These are phyloP conservation scores for Fonsecaea monophora DNA, from an alignment of 2,329 filamentous ascomycete species.

Conservation along the genomic window DNA sequence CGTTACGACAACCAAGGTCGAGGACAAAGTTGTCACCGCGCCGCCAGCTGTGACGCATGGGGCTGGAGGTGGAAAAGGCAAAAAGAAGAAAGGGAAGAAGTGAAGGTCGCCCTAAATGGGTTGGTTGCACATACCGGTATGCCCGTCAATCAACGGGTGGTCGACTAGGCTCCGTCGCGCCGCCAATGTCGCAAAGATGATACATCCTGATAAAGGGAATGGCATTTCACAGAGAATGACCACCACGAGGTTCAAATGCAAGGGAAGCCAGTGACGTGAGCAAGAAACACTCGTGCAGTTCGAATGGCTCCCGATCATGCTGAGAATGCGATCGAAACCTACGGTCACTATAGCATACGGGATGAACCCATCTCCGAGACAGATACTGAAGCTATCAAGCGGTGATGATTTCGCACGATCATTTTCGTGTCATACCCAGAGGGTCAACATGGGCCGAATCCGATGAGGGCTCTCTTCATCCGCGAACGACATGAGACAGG, in stretches of 20 bases:
- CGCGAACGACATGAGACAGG: not conserved
- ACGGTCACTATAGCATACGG: not conserved
- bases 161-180: not conserved
- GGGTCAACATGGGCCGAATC: not conserved
- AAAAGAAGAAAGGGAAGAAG: conserved; percentile 41
- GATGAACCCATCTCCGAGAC: not conserved
- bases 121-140: not conserved
- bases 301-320: not conserved
- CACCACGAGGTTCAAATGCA: not conserved
- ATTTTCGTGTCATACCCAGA: not conserved
- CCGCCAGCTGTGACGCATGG: conserved; percentile 27
- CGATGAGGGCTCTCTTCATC: too few relatives aligned
- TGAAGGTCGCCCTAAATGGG: conserved; percentile 14
- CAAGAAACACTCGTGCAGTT: not conserved
- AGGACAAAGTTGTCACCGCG: conserved; percentile 28
- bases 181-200: not conserved
- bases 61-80: conserved; percentile 32
- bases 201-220: not conserved
- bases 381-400: not conserved
- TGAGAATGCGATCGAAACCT: not conserved
- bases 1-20: conserved; percentile 22
- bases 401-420: not conserved
- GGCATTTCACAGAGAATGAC: not conserved
- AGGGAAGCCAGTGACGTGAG: not conserved
- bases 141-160: not conserved